These are phyloP conservation scores for Galeopsis tetrahit DNA, from an alignment of 257 asterid genomes.

Conservation along the genomic window DNA sequence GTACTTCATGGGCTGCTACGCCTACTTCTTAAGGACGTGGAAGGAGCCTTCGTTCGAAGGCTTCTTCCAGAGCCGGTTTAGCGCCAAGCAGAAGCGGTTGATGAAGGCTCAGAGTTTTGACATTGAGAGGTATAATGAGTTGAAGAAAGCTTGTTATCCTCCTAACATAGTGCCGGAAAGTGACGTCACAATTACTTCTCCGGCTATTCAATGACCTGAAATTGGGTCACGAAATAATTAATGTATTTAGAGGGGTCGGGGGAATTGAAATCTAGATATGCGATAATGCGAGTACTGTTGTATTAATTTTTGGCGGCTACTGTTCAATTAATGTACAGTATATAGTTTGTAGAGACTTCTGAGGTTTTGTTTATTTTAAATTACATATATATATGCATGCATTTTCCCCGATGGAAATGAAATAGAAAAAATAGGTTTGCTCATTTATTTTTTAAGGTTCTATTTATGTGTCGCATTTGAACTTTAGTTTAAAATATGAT, in stretches of 20 bases:
- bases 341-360: constrained; percentile 34
- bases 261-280: constrained; percentile 14
- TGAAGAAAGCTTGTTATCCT: constrained; percentile 51
- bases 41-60: constrained; percentile 88
- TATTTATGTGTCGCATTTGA: too few species aligned
- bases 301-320: constrained; percentile 37
- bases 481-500: too few species aligned
- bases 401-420: background rate
- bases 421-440: too few species aligned
- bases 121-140: constrained; percentile 56
- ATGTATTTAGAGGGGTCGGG: background rate
- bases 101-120: constrained; percentile 63
- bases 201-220: background rate
- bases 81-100: constrained; percentile 60
- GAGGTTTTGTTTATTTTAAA: background rate
- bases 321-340: constrained; percentile 19
- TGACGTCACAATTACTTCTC: constrained; percentile 24
- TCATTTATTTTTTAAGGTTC: too few species aligned
- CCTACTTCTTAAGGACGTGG: constrained; percentile 72
- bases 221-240: background rate
- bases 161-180: background rate
- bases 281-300: background rate
- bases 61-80: constrained; percentile 70
- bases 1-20: constrained; percentile 82
- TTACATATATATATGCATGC: background rate